phyloP scores from a whole-genome alignment of 108 stramenopile genomes.

The Phaeodactylum tricornutum region DNA sequence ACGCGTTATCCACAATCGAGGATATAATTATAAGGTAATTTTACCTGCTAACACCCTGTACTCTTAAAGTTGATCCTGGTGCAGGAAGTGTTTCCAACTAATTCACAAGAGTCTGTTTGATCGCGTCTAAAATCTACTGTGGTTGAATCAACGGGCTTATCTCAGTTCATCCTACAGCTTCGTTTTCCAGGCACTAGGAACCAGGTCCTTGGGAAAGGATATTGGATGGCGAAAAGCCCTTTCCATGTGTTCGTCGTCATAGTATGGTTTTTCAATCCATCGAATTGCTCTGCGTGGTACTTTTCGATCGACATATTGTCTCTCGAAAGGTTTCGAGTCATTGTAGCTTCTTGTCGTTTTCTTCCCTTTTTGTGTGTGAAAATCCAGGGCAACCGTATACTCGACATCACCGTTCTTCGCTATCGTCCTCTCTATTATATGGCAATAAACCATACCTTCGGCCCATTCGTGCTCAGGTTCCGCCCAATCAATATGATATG shows the following conservation, averaged over 20 bases:
- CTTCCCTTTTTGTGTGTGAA: not conserved
- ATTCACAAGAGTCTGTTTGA: too few species aligned
- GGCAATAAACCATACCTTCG: slow-evolving; percentile 4
- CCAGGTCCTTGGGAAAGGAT: slow-evolving; percentile 40
- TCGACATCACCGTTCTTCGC: slow-evolving; percentile 25
- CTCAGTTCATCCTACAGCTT: too few species aligned
- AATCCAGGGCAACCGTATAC: slow-evolving; percentile 12
- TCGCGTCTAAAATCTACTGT: too few species aligned
- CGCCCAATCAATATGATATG: not conserved
- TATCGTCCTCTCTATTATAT: slow-evolving; percentile 24
- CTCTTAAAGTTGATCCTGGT: too few species aligned
- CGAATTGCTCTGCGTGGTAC: slow-evolving; percentile 27
- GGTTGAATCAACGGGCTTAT: too few species aligned
- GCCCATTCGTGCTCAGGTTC: not conserved
- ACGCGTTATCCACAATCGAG: too few species aligned
- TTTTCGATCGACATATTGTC: slow-evolving; percentile 9
- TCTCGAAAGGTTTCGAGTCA: not conserved
- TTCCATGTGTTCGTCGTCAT: slow-evolving; percentile 24
- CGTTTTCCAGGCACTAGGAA: slow-evolving; percentile 40
- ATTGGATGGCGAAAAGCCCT: slow-evolving; percentile 57
- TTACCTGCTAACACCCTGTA: too few species aligned
- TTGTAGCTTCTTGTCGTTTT: slow-evolving; percentile 6
- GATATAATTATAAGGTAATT: too few species aligned
- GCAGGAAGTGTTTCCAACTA: too few species aligned
- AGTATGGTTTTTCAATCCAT: slow-evolving; percentile 22